Base-by-base conservation (phyloP, 768 basidiomycete species). In the Suillus alpinus region DNA sequence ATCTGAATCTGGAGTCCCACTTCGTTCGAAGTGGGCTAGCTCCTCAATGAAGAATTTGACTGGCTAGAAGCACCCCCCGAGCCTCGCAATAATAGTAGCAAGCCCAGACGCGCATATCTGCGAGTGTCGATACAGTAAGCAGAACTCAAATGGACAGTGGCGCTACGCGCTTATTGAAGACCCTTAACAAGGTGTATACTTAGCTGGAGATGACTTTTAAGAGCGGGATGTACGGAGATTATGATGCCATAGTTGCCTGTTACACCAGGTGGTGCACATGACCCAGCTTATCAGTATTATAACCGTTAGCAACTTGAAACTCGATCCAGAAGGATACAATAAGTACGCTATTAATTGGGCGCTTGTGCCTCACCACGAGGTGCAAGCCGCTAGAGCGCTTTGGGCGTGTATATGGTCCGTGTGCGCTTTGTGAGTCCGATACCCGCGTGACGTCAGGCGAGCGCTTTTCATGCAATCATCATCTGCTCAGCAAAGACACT, bases 141-240 rank as follows among this genome's bases (percentile, higher is more conserved):
- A n/a, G n/a, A n/a, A n/a, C n/a, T n/a, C n/a, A n/a, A n/a, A n/a
- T n/a, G n/a, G n/a, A n/a, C n/a, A n/a, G n/a, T n/a, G n/a, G n/a
- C n/a, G n/a, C n/a, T n/a, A n/a, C n/a, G n/a, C n/a, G n/a, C n/a
- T n/a, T n/a, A n/a, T n/a, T n/a, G n/a, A n/a, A n/a, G n/a, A n/a
- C n/a, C n/a, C n/a, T n/a, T n/a, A n/a, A 8, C 18, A 41, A 10
- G 43, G 5, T 44, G 5, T 20, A 44, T 20, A 43, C 26, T 26
- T 9, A 13, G 51, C 20, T 16, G 36, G 9, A 14, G 23, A 52
- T 20, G 34, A 36, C 34, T 14, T 36, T 34, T 2, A 1, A 23
- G 20, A 39, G 53, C 53, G 53, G 10, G 53, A 55, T 55, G 23
- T 23, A 39, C 53, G 53, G 53, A 55, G 26, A 39, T 55, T 18